phyloP scores from a whole-genome alignment of 2,329 filamentous ascomycete species.

The Epichloe aotearoae region DNA sequence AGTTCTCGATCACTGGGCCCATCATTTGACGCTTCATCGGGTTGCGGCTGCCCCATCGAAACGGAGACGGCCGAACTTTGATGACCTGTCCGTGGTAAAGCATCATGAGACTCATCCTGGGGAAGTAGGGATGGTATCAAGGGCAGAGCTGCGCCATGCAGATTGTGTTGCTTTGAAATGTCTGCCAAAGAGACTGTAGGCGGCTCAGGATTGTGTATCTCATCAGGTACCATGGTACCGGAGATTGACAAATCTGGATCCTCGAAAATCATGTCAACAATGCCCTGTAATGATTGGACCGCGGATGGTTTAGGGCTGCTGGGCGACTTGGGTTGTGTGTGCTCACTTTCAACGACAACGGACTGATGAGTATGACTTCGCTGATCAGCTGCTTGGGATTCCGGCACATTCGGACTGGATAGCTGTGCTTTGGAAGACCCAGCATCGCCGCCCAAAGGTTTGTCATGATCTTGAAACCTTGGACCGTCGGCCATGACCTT shows the following conservation, averaged over 20 bases:
- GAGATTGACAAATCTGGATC: constrained; percentile 9
- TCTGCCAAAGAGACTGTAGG: constrained; percentile 26
- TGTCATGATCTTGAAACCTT: background rate
- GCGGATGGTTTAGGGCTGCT: constrained; percentile 10
- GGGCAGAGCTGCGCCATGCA: constrained; percentile 10
- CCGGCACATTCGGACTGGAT: background rate
- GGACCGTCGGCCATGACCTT: background rate
- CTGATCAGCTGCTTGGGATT: background rate
- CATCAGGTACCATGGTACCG: constrained; percentile 10
- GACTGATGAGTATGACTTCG: background rate
- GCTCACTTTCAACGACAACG: background rate
- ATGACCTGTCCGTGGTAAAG: constrained; percentile 5
- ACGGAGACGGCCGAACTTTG: constrained; percentile 14
- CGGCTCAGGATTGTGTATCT: constrained; percentile 12
- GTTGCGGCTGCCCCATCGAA: constrained; percentile 14
- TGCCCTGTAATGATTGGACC: constrained; percentile 9
- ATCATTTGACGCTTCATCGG: constrained; percentile 12
- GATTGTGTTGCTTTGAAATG: constrained; percentile 19
- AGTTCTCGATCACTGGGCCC: constrained; percentile 8
- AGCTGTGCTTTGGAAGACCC: background rate
- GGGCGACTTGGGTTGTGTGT: background rate
- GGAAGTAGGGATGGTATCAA: constrained; percentile 11
- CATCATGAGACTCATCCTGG: constrained; percentile 7
- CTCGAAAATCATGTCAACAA: constrained; percentile 11
- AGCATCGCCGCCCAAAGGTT: background rate